Base-by-base conservation (phyloP, 1,284 basidiomycete species). In the Puccinia hordei region DNA sequence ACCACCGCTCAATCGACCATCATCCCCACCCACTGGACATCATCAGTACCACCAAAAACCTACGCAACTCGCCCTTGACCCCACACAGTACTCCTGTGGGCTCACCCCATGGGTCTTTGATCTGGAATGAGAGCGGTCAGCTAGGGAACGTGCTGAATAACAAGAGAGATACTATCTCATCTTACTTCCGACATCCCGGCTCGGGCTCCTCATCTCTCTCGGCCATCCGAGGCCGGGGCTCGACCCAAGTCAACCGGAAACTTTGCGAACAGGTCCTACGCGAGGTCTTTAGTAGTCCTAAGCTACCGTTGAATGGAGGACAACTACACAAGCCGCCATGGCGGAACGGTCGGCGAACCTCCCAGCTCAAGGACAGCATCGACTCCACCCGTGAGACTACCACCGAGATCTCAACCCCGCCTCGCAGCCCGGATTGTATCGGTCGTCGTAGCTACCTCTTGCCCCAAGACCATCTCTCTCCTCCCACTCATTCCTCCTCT, bases 211-310 rank as follows among this genome's bases (percentile, higher is more conserved):
- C 82, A 68, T 71, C 80, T 68, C 5, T 83, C 82, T 22, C 75
- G 35, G 84, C 89, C 81, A 93, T 92, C 83, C 92, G 92, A 53
- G 95, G 95, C 2, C 92, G 91, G 0, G 95, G 95, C 0, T 93
- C 92, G 19, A 97, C 95, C 1, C 90, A 91, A 65, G 94, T 97
- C 79, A 97, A 98, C 85, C 93, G 92, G 59, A 92, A 90, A 85
- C 87, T 98, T 81, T 95, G 94, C 86, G 94, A 97, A 84, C 93
- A 95, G 83, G 93, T 98, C 65, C 95, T 98, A 85, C 92, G 90
- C 78, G 92, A 92, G 17, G 90, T 97, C 44, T 87, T 97, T 65
- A 82, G 80, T 41, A 82, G 81, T 46, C 84, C 84, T 15, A 84
- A 83, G 75, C 74, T 84, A 24, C 81, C 81, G n/a, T 80, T 35